Conservation (phyloP, 495 filamentous ascomycete species). For the Lophiostoma macrostomum region DNA sequence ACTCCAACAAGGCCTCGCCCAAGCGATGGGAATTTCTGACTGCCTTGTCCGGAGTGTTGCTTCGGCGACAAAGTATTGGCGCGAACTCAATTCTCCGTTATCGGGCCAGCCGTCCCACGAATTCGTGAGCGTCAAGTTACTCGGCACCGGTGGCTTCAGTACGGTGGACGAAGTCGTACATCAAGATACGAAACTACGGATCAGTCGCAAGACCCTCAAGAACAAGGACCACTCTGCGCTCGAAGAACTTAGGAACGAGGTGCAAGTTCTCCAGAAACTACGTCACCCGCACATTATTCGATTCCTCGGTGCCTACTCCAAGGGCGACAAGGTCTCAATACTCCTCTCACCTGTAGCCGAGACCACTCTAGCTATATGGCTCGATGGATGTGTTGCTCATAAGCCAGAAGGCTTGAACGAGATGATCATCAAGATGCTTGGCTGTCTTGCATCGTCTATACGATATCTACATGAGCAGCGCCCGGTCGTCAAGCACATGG, state of each 20-base stretch:
- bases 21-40: no score
- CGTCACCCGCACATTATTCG: constrained; percentile 34
- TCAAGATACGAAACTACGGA: constrained; percentile 21
- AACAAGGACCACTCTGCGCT: constrained; percentile 12
- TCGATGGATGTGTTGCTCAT: constrained; percentile 4
- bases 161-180: constrained; percentile 31
- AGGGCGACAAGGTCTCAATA: constrained; percentile 31
- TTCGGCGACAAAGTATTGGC: no score
- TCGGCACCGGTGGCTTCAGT: constrained; percentile 31
- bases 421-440: constrained; percentile 26
- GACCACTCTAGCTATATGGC: constrained; percentile 27
- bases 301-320: constrained; percentile 26
- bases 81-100: no score
- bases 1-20: no score
- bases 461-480: constrained; percentile 31
- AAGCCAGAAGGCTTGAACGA: constrained; percentile 8
- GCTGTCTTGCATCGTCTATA: constrained; percentile 27
- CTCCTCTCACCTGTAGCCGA: constrained; percentile 32
- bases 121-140: constrained; percentile 28
- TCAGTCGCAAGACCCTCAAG: constrained; percentile 33
- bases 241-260: constrained; percentile 29
- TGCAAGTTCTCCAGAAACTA: constrained; percentile 31
- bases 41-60: no score
- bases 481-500: constrained; percentile 30
- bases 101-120: constrained; percentile 3